phyloP scores from a whole-genome alignment of 2,329 filamentous ascomycete species.

The Fusarium torulosum region DNA sequence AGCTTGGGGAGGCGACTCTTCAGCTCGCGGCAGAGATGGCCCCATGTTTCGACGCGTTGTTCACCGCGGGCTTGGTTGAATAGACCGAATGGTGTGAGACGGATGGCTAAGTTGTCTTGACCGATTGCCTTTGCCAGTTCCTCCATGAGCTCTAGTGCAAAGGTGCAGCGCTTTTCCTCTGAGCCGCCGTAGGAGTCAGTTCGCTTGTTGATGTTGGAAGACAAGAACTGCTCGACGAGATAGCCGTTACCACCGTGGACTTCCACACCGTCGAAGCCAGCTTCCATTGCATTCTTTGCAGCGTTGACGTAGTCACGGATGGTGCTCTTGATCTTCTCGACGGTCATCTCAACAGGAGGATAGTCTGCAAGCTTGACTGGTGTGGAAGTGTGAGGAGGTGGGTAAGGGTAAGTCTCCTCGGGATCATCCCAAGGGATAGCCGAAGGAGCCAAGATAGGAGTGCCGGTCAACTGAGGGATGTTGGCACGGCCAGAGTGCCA shows the following conservation, averaged over 20 bases:
- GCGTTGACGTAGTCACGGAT: conserved; percentile 50
- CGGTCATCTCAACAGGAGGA: conserved; percentile 52
- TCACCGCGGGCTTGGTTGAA: conserved; percentile 65
- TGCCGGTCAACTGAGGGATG: conserved; percentile 54
- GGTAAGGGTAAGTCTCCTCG: conserved; percentile 57
- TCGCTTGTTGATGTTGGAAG: conserved; percentile 53
- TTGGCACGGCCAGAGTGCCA: conserved; percentile 60
- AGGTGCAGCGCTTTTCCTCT: conserved; percentile 57
- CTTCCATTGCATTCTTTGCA: conserved; percentile 62
- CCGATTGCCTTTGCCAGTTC: conserved; percentile 59
- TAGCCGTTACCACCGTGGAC: conserved; percentile 58
- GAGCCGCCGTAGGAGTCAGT: conserved; percentile 54
- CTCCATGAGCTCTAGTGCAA: conserved; percentile 67
- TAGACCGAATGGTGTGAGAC: conserved; percentile 62
- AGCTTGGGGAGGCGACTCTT: conserved; percentile 59
- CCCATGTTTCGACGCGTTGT: conserved; percentile 66
- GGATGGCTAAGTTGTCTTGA: conserved; percentile 59
- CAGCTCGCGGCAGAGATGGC: conserved; percentile 61
- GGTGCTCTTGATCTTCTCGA: conserved; percentile 57
- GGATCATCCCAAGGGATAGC: conserved; percentile 61
- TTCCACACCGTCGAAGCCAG: conserved; percentile 63
- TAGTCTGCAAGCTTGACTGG: conserved; percentile 55
- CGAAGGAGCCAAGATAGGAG: conserved; percentile 54
- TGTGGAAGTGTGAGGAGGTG: conserved; percentile 50
- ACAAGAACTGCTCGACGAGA: conserved; percentile 56